phyloP scores from a whole-genome alignment of 306 rosid genomes.

The Quillaja saponaria region DNA sequence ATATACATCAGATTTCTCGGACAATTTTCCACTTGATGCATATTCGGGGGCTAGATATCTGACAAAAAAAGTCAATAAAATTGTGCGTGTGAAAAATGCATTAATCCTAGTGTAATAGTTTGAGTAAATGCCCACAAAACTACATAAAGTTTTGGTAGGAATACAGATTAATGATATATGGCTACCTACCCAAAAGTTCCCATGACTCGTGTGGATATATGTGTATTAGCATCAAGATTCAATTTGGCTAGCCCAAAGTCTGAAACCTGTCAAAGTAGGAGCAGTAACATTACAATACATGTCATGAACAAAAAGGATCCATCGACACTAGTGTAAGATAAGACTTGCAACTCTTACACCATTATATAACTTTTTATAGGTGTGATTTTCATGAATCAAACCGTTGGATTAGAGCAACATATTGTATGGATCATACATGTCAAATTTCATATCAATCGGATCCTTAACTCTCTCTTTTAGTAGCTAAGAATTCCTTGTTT shows the following conservation, averaged over 20 bases:
- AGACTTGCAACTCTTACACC: too few relatives aligned
- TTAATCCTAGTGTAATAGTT: constrained; percentile 2
- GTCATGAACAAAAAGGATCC: not conserved
- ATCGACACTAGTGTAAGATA: too few relatives aligned
- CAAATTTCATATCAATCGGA: too few relatives aligned
- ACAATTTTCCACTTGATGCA: constrained; percentile 90
- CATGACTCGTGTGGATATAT: constrained; percentile 80
- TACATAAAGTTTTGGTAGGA: constrained; percentile 10
- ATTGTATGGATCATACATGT: constrained; percentile 7
- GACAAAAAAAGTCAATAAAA: constrained; percentile 9
- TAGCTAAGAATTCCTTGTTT: too few relatives aligned
- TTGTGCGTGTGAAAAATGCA: not conserved
- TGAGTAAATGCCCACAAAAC: not conserved
- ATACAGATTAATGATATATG: constrained; percentile 8
- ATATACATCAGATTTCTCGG: constrained; percentile 85
- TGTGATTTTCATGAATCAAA: too few relatives aligned
- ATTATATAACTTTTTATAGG: too few relatives aligned
- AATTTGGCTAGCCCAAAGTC: constrained; percentile 96
- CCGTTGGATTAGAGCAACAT: too few relatives aligned
- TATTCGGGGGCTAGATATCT: constrained; percentile 97
- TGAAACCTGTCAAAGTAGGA: constrained; percentile 60
- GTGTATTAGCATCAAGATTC: constrained; percentile 73
- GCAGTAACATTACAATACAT: constrained; percentile 14
- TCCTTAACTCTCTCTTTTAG: too few relatives aligned
- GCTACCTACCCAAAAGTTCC: constrained; percentile 89